Evolutionary conservation across 768 basidiomycete genomes (phyloP).

Genomic region (Lentinus brumalis): DNA sequence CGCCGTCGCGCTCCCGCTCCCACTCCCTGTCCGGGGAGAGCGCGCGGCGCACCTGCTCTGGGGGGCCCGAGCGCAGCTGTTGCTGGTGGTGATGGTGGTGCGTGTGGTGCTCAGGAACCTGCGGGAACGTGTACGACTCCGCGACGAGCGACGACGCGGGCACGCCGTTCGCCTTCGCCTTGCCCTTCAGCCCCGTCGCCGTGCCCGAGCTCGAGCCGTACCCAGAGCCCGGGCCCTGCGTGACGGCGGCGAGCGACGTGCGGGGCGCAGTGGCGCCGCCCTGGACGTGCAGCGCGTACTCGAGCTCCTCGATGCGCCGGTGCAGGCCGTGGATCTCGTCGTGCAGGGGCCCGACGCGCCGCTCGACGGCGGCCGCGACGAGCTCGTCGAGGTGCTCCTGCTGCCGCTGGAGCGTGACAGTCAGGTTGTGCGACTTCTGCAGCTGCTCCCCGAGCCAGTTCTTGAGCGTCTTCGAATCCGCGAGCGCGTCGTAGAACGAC

Average conservation of each 20-base stretch:
- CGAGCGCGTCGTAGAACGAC: slow-evolving; percentile 81
- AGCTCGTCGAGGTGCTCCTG: slow-evolving; percentile 64
- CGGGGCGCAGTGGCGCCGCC: neutral
- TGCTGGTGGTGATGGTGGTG: slow-evolving; percentile 29
- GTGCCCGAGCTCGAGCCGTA: slow-evolving; percentile 25
- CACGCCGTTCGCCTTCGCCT: slow-evolving; percentile 27
- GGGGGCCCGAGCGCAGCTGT: slow-evolving; percentile 2
- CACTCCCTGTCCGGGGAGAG: slow-evolving; percentile 30
- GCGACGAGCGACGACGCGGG: neutral
- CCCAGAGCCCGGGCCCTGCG: slow-evolving; percentile 11
- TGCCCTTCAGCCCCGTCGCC: slow-evolving; percentile 19
- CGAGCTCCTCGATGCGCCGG: slow-evolving; percentile 69
- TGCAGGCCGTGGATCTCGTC: slow-evolving; percentile 63
- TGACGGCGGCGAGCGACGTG: neutral
- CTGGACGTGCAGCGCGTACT: slow-evolving; percentile 42
- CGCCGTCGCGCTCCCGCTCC: slow-evolving; percentile 38
- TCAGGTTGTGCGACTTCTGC: slow-evolving; percentile 51
- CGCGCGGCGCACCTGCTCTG: slow-evolving; percentile 29
- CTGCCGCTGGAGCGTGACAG: slow-evolving; percentile 63
- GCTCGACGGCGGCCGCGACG: slow-evolving; percentile 64
- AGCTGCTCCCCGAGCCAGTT: slow-evolving; percentile 75
- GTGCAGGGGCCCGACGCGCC: slow-evolving; percentile 55
- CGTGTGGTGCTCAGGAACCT: neutral
- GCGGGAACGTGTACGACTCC: slow-evolving; percentile 7
- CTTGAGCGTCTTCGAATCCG: slow-evolving; percentile 80